Evolutionary conservation across 768 basidiomycete genomes (phyloP).

Genomic region (Xerocomellus dryophilus): DNA sequence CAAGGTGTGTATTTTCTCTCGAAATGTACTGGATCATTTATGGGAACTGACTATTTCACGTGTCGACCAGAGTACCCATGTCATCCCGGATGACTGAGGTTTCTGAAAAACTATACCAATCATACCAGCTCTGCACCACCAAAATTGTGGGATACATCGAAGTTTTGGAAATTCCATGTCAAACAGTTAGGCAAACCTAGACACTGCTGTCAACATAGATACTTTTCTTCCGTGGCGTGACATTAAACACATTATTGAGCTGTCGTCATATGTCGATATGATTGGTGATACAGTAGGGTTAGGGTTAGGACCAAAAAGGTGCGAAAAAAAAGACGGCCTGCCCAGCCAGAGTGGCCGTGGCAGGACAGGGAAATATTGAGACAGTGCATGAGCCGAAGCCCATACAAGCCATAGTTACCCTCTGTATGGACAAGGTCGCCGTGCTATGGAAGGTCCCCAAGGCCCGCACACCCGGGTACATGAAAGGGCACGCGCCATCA

Average conservation of each 20-base stretch:
- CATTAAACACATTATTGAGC: too few species aligned
- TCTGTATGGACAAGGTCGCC: conserved; percentile 69
- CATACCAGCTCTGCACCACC: background rate
- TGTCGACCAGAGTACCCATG: conserved; percentile 13
- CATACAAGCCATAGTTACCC: conserved; percentile 58
- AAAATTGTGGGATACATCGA: background rate
- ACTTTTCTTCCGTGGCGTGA: too few species aligned
- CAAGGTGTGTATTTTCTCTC: conserved; percentile 24
- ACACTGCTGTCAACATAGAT: too few species aligned
- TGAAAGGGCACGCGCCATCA: conserved; percentile 5
- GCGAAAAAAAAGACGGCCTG: conserved; percentile 42
- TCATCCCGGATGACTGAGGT: conserved; percentile 24
- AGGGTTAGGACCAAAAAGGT: conserved; percentile 39
- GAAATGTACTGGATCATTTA: background rate
- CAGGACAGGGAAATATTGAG: conserved; percentile 72
- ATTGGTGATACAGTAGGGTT: conserved; percentile 32
- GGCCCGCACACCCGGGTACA: conserved; percentile 45
- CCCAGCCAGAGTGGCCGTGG: conserved; percentile 53
- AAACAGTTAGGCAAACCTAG: background rate
- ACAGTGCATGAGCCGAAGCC: conserved; percentile 69
- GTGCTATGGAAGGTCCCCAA: conserved; percentile 60
- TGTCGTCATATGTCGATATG: too few species aligned
- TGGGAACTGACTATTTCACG: background rate
- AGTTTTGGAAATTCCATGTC: background rate
- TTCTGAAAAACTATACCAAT: background rate